Conservation (phyloP, 140 eudicot species). For the Eryngium alpinum region DNA sequence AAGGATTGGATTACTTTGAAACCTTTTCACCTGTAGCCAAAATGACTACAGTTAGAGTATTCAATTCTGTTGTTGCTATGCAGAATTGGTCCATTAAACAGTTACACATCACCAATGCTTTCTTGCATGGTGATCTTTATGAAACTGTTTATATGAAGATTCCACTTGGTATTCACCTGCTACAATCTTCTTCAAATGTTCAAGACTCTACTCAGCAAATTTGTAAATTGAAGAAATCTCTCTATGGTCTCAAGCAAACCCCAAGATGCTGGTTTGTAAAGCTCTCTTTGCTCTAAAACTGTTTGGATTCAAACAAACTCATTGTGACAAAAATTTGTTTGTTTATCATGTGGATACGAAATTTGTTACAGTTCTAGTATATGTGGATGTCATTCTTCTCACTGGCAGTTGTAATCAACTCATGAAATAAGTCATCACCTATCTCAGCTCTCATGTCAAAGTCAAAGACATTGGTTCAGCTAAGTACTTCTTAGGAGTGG, state of each 20-base stretch:
- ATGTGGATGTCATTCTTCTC: not conserved
- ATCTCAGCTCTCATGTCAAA: not conserved
- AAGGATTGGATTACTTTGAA: not conserved
- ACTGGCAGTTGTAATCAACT: not conserved
- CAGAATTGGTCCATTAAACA: not conserved
- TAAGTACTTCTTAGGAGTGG: not conserved
- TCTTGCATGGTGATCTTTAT: too few relatives aligned
- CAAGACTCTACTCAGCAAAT: too few relatives aligned
- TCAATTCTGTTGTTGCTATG: not conserved
- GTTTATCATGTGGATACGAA: too few relatives aligned
- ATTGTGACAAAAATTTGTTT: not conserved
- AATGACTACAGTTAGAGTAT: too few relatives aligned
- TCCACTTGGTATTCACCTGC: too few relatives aligned
- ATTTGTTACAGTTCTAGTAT: not conserved
- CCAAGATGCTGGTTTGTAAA: not conserved
- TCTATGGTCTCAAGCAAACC: too few relatives aligned
- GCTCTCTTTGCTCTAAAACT: not conserved
- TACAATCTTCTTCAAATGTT: too few relatives aligned
- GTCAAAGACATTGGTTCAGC: too few relatives aligned
- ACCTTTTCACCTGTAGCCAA: not conserved
- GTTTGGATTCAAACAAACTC: not conserved
- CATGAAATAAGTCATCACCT: too few relatives aligned
- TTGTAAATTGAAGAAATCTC: too few relatives aligned
- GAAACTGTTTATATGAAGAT: too few relatives aligned
- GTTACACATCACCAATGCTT: not conserved